These are phyloP conservation scores for Cephaloascus fragrans DNA, from an alignment of 805 yeast genomes.

Conservation along the genomic window DNA sequence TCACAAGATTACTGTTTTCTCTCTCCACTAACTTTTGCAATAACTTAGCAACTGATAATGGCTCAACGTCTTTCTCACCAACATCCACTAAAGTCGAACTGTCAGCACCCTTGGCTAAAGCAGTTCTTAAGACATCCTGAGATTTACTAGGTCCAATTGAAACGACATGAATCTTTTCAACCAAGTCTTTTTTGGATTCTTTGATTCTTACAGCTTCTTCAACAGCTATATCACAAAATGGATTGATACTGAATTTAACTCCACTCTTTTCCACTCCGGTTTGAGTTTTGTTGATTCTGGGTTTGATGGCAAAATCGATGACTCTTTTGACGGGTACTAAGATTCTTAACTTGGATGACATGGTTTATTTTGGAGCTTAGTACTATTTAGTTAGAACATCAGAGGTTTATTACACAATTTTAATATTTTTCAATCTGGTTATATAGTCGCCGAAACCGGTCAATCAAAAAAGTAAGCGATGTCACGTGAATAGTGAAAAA, in stretches of 20 bases:
- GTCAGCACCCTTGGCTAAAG: slow-evolving; percentile 94
- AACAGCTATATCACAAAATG: slow-evolving; percentile 95
- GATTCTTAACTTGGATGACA: slow-evolving; percentile 46
- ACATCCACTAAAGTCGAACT: slow-evolving; percentile 73
- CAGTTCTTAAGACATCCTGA: slow-evolving; percentile 80
- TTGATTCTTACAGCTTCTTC: slow-evolving; percentile 85
- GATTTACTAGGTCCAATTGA: slow-evolving; percentile 83
- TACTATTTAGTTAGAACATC: no score
- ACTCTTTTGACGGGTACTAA: slow-evolving; percentile 94
- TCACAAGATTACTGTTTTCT: slow-evolving; percentile 65
- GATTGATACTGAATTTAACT: slow-evolving; percentile 87
- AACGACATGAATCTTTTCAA: slow-evolving; percentile 82
- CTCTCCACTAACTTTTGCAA: slow-evolving; percentile 63
- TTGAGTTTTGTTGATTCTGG: slow-evolving; percentile 78
- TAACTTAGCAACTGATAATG: slow-evolving; percentile 82
- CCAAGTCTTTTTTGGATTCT: slow-evolving; percentile 53
- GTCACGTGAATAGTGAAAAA: neutral
- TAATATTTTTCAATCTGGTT: no score
- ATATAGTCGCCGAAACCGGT: slow-evolving; percentile 2
- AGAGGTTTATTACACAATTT: no score
- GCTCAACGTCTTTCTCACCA: slow-evolving; percentile 70
- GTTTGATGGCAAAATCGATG: slow-evolving; percentile 87
- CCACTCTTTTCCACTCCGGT: slow-evolving; percentile 85
- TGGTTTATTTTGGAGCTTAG: no score
- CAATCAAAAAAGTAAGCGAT: neutral